Evolutionary conservation across 352 stramenopile species (phyloP).

Genomic region (Lagenidium sp.): DNA sequence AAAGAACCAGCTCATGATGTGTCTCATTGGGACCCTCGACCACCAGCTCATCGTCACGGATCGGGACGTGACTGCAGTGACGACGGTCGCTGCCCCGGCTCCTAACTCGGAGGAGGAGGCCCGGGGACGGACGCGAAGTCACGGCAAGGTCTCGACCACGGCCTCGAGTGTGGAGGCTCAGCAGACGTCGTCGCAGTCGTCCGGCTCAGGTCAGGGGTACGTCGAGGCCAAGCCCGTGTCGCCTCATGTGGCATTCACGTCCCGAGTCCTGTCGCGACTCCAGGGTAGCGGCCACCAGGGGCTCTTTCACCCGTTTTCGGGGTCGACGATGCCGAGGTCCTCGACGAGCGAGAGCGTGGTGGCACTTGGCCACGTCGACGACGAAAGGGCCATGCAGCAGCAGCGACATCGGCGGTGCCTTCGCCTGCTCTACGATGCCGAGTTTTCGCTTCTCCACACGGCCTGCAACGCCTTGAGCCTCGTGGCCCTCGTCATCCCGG

Average conservation of each 20-base stretch:
- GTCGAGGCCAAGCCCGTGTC: conserved; percentile 12
- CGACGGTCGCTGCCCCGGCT: too few species aligned
- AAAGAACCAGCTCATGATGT: conserved; percentile 51
- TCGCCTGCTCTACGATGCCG: conserved; percentile 42
- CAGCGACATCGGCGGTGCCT: too few species aligned
- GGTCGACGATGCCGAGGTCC: conserved; percentile 5
- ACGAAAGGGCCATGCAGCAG: conserved; percentile 25
- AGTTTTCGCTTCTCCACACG: conserved; percentile 48
- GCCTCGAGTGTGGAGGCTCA: neutral
- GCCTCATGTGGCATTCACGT: conserved; percentile 45
- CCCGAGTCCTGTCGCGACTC: conserved; percentile 66
- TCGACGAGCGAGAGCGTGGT: neutral
- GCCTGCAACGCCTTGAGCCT: conserved; percentile 51
- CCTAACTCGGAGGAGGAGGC: neutral
- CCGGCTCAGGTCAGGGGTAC: neutral
- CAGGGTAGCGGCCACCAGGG: conserved; percentile 36
- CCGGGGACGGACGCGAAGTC: neutral
- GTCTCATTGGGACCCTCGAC: conserved; percentile 42
- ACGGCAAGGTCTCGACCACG: neutral
- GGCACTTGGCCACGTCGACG: neutral
- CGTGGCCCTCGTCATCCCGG: conserved; percentile 34
- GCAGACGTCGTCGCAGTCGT: conserved; percentile 7
- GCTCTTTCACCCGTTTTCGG: conserved; percentile 46
- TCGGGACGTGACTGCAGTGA: conserved; percentile 17
- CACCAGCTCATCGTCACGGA: conserved; percentile 44